phyloP scores from a whole-genome alignment of 1,284 basidiomycete genomes.

The Marasmius oreades region DNA sequence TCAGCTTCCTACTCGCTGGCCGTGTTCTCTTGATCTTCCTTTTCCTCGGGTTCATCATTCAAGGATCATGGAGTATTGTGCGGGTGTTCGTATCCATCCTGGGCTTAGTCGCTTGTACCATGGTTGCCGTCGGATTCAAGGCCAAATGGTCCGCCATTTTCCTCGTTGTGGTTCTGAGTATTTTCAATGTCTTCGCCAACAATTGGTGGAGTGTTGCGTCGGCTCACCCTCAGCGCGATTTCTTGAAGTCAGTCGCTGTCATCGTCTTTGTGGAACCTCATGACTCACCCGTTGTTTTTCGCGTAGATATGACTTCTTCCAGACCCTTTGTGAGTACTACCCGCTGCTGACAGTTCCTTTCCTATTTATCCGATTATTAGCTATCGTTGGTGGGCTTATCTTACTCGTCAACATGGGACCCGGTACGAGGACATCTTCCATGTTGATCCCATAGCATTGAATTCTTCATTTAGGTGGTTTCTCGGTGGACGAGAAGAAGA shows the following conservation, averaged over 20 bases:
- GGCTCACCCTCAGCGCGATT: constrained; percentile 93
- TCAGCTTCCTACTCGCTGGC: constrained; percentile 89
- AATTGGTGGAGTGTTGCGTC: constrained; percentile 98
- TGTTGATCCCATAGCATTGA: not conserved
- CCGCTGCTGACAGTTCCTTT: constrained; percentile 6
- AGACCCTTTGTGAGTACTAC: constrained; percentile 74
- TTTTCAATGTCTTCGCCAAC: constrained; percentile 98
- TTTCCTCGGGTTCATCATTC: constrained; percentile 96
- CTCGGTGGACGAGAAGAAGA: constrained; percentile 99
- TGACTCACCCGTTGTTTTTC: constrained; percentile 35
- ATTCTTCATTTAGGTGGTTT: constrained; percentile 64
- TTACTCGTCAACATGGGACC: constrained; percentile 98
- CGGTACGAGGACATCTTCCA: not conserved
- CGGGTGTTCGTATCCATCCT: constrained; percentile 86
- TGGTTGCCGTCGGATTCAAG: constrained; percentile 99
- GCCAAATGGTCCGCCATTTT: constrained; percentile 99
- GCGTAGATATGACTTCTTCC: constrained; percentile 77
- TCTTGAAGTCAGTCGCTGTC: constrained; percentile 84
- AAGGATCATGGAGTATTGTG: constrained; percentile 86
- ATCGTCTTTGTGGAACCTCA: constrained; percentile 32
- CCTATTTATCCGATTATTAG: constrained; percentile 35
- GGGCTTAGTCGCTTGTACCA: constrained; percentile 88
- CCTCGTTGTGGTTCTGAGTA: constrained; percentile 86
- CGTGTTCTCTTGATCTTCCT: constrained; percentile 98
- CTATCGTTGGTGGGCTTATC: constrained; percentile 96